A percentile compares a stretch with the other conserved stretches of the same genome.
Evolutionary conservation across 345 rosid species (phyloP).

Genomic region (Gossypium stocksii): DNA sequence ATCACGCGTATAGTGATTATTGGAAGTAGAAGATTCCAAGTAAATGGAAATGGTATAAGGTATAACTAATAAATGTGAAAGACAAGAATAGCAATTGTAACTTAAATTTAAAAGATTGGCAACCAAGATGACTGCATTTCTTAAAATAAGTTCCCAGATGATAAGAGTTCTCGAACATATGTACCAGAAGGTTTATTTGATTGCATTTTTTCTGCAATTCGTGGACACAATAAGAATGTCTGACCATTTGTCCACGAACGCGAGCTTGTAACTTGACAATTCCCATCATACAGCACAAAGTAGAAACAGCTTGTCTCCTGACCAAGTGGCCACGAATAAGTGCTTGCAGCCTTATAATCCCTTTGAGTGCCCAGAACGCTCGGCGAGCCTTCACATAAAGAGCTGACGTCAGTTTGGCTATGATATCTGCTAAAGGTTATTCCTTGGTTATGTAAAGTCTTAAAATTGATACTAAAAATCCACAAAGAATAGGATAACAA

Average conservation of each 20-base stretch:
- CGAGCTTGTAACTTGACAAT: conserved; percentile 79
- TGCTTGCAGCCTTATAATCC: conserved; percentile 95
- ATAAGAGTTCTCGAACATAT: conserved; percentile 12
- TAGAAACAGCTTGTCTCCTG: conserved; percentile 84
- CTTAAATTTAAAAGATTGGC: background rate
- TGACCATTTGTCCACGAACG: conserved; percentile 57
- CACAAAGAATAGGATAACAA: conserved; percentile 13
- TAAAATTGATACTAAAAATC: background rate
- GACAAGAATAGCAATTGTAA: background rate
- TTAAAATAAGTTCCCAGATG: background rate
- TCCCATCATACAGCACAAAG: conserved; percentile 72
- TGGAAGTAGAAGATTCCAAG: background rate
- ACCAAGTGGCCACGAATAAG: conserved; percentile 93
- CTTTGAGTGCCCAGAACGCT: conserved; percentile 90
- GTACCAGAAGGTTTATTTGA: conserved; percentile 45
- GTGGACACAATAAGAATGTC: conserved; percentile 58
- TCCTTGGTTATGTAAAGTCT: background rate
- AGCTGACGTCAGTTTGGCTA: conserved; percentile 29
- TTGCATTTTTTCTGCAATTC: conserved; percentile 35
- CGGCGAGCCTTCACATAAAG: conserved; percentile 73
- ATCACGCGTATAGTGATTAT: background rate
- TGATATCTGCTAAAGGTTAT: conserved; percentile 8
- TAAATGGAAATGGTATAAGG: background rate
- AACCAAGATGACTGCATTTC: background rate
- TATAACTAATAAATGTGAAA: background rate